Evolutionary conservation across 352 stramenopile genomes (phyloP).

Genomic region (Phytophthora capsici): DNA sequence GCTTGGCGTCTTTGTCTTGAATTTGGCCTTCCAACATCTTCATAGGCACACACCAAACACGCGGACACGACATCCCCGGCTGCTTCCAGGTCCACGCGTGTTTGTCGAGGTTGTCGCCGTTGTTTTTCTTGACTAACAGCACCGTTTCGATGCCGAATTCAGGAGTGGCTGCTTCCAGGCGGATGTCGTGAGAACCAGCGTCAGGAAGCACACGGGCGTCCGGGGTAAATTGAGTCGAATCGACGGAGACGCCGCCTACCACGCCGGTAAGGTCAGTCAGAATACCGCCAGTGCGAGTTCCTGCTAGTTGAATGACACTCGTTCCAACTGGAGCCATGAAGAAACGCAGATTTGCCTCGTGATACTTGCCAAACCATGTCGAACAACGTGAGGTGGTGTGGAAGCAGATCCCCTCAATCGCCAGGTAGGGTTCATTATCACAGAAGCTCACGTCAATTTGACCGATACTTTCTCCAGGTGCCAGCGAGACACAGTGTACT

Average conservation of each 20-base stretch:
- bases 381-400: conserved; percentile 63
- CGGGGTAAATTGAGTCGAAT: conserved; percentile 18
- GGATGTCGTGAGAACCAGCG: conserved; percentile 46
- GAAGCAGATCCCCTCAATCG: conserved; percentile 66
- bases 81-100: conserved; percentile 60
- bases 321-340: conserved; percentile 43
- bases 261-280: conserved; percentile 52
- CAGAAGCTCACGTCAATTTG: conserved; percentile 58
- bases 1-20: conserved; percentile 14
- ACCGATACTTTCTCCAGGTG: conserved; percentile 41
- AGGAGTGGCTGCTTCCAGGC: conserved; percentile 42
- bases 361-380: conserved; percentile 58
- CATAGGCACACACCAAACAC: conserved; percentile 48
- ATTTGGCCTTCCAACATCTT: conserved; percentile 47
- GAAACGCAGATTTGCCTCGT: conserved; percentile 48
- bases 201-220: conserved; percentile 44
- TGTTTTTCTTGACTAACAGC: conserved; percentile 55
- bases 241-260: conserved; percentile 10
- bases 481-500: conserved; percentile 46
- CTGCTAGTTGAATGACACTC: conserved; percentile 37
- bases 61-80: conserved; percentile 18
- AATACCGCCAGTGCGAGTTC: conserved; percentile 28
- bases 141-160: conserved; percentile 53
- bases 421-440: conserved; percentile 1
- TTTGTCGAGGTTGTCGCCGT: conserved; percentile 52